Evolutionary conservation across 179 eudicot species (phyloP).

Genomic region (Drosera spatulata): DNA sequence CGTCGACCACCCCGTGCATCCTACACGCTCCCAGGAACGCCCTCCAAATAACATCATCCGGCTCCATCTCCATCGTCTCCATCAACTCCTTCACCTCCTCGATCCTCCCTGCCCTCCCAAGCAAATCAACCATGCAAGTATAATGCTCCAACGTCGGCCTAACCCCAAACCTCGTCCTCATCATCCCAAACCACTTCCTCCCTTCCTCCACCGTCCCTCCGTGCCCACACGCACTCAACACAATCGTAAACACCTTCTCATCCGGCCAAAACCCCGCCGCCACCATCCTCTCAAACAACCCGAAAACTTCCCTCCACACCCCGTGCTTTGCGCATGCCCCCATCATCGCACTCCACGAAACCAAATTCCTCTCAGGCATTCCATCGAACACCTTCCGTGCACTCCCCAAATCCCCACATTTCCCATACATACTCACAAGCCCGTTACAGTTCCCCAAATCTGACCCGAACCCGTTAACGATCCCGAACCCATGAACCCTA

Average conservation of each 20-base stretch:
- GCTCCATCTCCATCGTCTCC: not conserved
- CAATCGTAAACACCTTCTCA: constrained; percentile 35
- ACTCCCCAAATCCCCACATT: constrained; percentile 21
- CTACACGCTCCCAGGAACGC: constrained; percentile 45
- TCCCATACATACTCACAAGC: constrained; percentile 33
- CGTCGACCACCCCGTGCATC: constrained; percentile 21
- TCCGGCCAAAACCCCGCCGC: constrained; percentile 28
- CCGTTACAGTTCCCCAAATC: constrained; percentile 35
- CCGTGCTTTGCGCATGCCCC: constrained; percentile 44
- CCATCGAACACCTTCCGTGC: constrained; percentile 27
- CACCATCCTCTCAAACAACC: constrained; percentile 26
- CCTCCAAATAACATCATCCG: constrained; percentile 32
- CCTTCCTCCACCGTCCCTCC: constrained; percentile 39
- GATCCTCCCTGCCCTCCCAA: constrained; percentile 39
- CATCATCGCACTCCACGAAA: constrained; percentile 43
- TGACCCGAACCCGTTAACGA: constrained; percentile 29
- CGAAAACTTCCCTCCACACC: constrained; percentile 24
- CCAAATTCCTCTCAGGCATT: constrained; percentile 19
- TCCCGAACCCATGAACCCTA: constrained; percentile 23
- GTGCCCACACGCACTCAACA: constrained; percentile 39
- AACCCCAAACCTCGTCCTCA: constrained; percentile 26
- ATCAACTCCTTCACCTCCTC: constrained; percentile 36
- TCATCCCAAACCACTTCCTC: constrained; percentile 23
- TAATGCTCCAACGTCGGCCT: constrained; percentile 39
- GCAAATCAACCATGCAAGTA: constrained; percentile 41